Conservation (phyloP, 305 asterid species). For the Striga hermonthica region DNA sequence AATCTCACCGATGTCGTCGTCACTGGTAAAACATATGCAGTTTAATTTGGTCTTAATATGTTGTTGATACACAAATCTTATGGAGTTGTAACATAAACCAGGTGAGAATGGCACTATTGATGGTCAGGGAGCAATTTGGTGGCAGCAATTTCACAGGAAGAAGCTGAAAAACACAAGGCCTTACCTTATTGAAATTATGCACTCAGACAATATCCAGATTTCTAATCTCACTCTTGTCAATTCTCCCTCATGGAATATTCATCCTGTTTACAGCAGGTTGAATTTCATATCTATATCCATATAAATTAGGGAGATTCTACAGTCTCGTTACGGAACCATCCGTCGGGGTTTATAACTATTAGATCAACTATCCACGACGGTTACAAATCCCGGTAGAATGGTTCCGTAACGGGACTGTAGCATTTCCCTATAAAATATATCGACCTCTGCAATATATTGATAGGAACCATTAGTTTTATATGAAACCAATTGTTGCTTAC, state of each 20-base stretch:
- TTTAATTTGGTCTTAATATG: background rate
- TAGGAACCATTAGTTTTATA: background rate
- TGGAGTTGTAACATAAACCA: conserved; percentile 14
- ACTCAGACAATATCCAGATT: conserved; percentile 70
- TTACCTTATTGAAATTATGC: conserved; percentile 79
- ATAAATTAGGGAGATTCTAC: too few species aligned
- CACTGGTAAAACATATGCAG: conserved; percentile 44
- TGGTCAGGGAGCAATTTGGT: conserved; percentile 86
- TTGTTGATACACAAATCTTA: too few species aligned
- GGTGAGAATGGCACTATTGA: conserved; percentile 90
- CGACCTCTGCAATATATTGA: too few species aligned
- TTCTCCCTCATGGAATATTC: conserved; percentile 90
- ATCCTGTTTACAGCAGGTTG: conserved; percentile 90
- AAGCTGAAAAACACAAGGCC: conserved; percentile 86
- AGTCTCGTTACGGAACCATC: too few species aligned
- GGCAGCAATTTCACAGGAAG: conserved; percentile 80
- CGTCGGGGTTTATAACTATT: too few species aligned
- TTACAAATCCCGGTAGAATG: too few species aligned
- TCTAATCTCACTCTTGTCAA: conserved; percentile 68
- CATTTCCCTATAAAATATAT: too few species aligned
- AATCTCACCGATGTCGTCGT: conserved; percentile 79
- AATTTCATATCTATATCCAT: background rate
- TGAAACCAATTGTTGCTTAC: background rate
- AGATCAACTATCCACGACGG: too few species aligned
- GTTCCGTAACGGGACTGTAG: too few species aligned